Evolutionary conservation across 805 yeast species (phyloP).

Genomic region (Pichia rugopelliculosa): DNA sequence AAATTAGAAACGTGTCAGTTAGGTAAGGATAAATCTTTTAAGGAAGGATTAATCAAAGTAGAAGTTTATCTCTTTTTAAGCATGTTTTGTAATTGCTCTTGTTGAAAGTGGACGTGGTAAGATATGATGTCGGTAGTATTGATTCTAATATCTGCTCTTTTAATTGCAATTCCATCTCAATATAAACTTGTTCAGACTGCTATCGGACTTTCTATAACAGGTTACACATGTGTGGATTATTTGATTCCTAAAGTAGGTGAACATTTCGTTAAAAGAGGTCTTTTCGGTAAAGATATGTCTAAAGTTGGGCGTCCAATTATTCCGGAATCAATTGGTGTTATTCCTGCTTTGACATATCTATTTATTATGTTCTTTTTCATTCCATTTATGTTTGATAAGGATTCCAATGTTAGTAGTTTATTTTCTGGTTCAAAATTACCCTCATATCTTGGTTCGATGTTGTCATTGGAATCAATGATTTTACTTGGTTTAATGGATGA

Average conservation of each 20-base stretch:
- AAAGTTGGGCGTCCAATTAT: conserved; percentile 67
- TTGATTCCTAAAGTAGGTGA: conserved; percentile 65
- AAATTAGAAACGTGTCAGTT: background rate
- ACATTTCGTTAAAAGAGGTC: conserved; percentile 67
- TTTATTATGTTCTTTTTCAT: conserved; percentile 77
- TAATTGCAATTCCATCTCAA: background rate
- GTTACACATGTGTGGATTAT: conserved; percentile 50
- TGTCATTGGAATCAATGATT: conserved; percentile 78
- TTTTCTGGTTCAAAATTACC: conserved; percentile 82
- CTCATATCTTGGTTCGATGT: conserved; percentile 75
- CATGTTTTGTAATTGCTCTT: background rate
- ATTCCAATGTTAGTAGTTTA: conserved; percentile 22
- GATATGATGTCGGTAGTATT: background rate
- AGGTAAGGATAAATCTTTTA: no score
- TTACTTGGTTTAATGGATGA: conserved; percentile 90
- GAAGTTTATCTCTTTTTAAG: no score
- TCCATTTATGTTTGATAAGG: conserved; percentile 77
- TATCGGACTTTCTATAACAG: conserved; percentile 59
- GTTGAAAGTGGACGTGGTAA: background rate
- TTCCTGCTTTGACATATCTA: conserved; percentile 73
- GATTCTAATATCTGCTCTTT: background rate
- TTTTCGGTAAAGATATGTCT: conserved; percentile 79
- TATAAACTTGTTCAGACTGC: conserved; percentile 47
- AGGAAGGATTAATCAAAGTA: no score
- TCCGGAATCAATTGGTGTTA: conserved; percentile 92